Conservation (phyloP, 1,284 basidiomycete genomes). For the Caloboletus firmus region DNA sequence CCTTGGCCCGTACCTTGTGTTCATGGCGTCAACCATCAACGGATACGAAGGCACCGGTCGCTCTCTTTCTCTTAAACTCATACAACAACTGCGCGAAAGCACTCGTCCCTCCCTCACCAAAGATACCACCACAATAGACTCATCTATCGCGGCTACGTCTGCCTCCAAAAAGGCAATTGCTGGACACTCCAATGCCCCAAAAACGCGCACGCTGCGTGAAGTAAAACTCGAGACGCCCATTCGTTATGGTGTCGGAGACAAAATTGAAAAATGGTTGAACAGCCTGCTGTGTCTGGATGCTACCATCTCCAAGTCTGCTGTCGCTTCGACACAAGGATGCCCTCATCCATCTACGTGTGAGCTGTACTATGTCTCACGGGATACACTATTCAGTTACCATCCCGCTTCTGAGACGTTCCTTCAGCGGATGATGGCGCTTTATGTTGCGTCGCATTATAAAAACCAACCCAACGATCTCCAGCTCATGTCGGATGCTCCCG, state of each 20-base stretch:
- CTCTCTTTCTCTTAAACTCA: conserved; percentile 95
- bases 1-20: conserved; percentile 96
- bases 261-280: conserved; percentile 95
- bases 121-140: conserved; percentile 50
- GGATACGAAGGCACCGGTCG: conserved; percentile 99
- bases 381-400: conserved; percentile 97
- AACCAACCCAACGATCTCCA: conserved; percentile 99
- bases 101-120: conserved; percentile 72
- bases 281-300: conserved; percentile 90
- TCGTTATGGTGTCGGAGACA: conserved; percentile 86
- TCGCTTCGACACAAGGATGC: conserved; percentile 66
- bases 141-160: conserved; percentile 42
- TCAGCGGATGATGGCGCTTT: conserved; percentile 97
- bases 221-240: conserved; percentile 96
- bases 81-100: conserved; percentile 93
- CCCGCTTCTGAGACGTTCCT: conserved; percentile 96
- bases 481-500: conserved; percentile 94
- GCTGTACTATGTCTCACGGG: conserved; percentile 93
- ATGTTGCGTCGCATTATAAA: conserved; percentile 98
- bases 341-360: conserved; percentile 95
- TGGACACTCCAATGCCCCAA: conserved; percentile 54
- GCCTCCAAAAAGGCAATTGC: conserved; percentile 49
- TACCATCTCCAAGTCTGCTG: conserved; percentile 57
- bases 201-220: conserved; percentile 83
- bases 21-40: conserved; percentile 98